These are phyloP conservation scores for Oryza glaberrima DNA, from an alignment of 176 grass and related monocot genomes.

Conservation along the genomic window DNA sequence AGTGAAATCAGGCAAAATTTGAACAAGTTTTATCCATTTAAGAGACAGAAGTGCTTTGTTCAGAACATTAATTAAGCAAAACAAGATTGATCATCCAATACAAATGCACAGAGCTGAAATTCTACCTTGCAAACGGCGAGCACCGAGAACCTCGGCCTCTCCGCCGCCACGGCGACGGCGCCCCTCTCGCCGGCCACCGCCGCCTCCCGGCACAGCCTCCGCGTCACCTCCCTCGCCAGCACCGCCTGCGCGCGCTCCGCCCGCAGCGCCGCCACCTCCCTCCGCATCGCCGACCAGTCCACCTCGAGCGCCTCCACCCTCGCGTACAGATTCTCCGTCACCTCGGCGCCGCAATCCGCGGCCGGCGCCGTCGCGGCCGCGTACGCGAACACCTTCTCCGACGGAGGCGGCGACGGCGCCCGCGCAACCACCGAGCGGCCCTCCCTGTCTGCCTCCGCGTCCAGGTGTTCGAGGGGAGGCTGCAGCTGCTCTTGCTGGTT, in stretches of 20 bases:
- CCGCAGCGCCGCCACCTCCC: constrained; percentile 42
- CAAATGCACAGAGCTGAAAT: too few species aligned
- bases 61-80: too few species aligned
- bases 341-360: not conserved
- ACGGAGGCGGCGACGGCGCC: not conserved
- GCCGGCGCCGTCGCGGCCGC: not conserved
- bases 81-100: too few species aligned
- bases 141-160: constrained; percentile 34
- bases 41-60: not conserved
- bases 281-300: constrained; percentile 32
- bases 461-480: not conserved
- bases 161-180: constrained; percentile 3
- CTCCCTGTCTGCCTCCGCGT: not conserved
- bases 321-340: constrained; percentile 4
- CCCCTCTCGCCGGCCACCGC: constrained; percentile 12
- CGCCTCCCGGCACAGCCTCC: constrained; percentile 37
- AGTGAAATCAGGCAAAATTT: not conserved
- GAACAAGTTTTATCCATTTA: not conserved
- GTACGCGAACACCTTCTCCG: not conserved
- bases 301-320: constrained; percentile 59
- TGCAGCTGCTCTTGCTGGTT: too few species aligned
- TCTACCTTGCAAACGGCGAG: constrained; percentile 55
- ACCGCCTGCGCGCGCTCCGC: constrained; percentile 44
- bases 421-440: not conserved
- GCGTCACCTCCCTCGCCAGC: constrained; percentile 46